A percentile compares a stretch with the other conserved stretches of the same genome.
These are phyloP conservation scores for Penicillium sp. DNA, from an alignment of 2,329 filamentous ascomycete species.

Conservation along the genomic window DNA sequence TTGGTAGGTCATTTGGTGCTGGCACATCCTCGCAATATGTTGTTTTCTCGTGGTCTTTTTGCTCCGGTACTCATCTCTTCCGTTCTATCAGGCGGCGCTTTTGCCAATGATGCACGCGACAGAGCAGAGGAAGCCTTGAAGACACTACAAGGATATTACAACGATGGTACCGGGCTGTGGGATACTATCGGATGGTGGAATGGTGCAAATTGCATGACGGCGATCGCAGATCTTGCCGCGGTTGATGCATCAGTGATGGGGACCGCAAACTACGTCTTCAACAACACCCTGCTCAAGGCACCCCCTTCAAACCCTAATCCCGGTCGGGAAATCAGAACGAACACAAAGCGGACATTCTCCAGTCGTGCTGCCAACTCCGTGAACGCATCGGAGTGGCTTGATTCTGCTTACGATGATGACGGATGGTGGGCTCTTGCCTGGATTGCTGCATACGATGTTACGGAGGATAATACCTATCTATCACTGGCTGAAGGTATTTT, in stretches of 20 bases:
- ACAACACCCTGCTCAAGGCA: conserved; percentile 45
- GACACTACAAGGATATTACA: conserved; percentile 66
- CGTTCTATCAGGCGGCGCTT: conserved; percentile 6
- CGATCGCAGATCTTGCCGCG: conserved; percentile 59
- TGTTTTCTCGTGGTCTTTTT: conserved; percentile 12
- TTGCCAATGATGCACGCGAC: conserved; percentile 17
- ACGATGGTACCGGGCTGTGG: conserved; percentile 65
- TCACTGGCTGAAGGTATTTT: conserved; percentile 56
- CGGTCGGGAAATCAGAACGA: conserved; percentile 17
- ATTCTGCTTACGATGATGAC: conserved; percentile 56
- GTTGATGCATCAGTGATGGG: conserved; percentile 38
- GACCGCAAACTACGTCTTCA: conserved; percentile 46
- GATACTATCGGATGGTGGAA: conserved; percentile 74
- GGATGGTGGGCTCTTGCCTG: conserved; percentile 60
- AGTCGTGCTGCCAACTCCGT: conserved; percentile 9
- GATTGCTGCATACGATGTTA: conserved; percentile 61
- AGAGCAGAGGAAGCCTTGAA: conserved; percentile 37
- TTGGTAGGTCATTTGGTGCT: conserved; percentile 6
- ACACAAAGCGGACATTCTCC: conserved; percentile 8
- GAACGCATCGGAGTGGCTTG: conserved; percentile 32
- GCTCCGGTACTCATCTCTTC: conserved; percentile 10
- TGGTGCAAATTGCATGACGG: conserved; percentile 68
- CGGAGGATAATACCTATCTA: conserved; percentile 50
- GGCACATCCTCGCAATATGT: conserved; percentile 15
- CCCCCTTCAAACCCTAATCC: conserved; percentile 26